Evolutionary conservation across 164 flowering plant species (phyloP).

Genomic region (Cinnamomum micranthum): DNA sequence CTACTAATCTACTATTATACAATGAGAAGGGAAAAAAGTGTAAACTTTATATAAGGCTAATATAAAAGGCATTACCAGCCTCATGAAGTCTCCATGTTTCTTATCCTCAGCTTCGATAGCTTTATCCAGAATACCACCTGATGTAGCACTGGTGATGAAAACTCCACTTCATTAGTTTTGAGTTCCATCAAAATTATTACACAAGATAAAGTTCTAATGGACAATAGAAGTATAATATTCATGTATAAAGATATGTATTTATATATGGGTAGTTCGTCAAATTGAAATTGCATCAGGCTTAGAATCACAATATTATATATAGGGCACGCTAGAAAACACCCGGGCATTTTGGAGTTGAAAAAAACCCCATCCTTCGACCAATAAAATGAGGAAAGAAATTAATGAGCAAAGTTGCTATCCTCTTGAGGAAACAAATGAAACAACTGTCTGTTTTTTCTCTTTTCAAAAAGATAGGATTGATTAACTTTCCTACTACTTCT

Average conservation of each 20-base stretch:
- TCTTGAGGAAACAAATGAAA: no score
- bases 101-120: slow-evolving; percentile 91
- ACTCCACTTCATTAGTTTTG: background rate
- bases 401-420: no score
- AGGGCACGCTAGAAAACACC: no score
- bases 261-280: background rate
- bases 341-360: no score
- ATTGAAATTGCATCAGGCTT: background rate
- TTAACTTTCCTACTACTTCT: no score
- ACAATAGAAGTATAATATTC: background rate
- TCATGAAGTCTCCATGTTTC: slow-evolving; percentile 85
- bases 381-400: no score
- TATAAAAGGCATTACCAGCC: slow-evolving; percentile 55
- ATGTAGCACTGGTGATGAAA: slow-evolving; percentile 62
- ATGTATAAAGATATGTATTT: background rate
- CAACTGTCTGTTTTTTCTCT: no score
- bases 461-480: no score
- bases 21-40: background rate
- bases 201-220: background rate
- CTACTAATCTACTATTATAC: no score
- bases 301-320: background rate
- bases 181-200: background rate
- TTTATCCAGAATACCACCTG: slow-evolving; percentile 93
- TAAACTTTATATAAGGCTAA: background rate
- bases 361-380: no score